These are phyloP conservation scores for Solanum medicagineum DNA, from an alignment of 257 asterid species.

Conservation along the genomic window DNA sequence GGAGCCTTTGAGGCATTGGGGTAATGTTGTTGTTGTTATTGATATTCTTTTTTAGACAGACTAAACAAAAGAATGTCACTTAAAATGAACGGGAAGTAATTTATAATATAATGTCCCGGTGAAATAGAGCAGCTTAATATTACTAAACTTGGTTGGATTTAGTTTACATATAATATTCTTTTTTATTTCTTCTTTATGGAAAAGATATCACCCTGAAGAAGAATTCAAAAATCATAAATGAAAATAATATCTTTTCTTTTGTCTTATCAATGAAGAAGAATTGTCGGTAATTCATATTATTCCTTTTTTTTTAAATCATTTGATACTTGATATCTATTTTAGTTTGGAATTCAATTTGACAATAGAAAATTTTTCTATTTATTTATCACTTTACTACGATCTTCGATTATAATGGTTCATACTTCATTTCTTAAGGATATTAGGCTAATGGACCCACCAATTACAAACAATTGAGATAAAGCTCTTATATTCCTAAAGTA, in stretches of 20 bases:
- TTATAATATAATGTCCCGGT: not conserved
- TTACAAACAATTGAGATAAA: not conserved
- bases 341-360: too few species aligned
- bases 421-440: not conserved
- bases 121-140: not conserved
- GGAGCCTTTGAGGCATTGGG: too few species aligned
- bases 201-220: too few species aligned
- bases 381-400: not conserved
- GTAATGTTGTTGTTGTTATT: too few species aligned
- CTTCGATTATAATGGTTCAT: not conserved
- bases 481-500: not conserved
- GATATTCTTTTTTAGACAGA: too few species aligned
- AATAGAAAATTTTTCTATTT: not conserved
- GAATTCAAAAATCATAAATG: not conserved
- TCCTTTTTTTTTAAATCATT: not conserved
- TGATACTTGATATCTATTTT: too few species aligned
- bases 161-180: too few species aligned
- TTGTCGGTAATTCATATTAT: not conserved
- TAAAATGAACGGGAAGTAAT: too few species aligned
- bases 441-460: not conserved
- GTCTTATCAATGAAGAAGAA: not conserved
- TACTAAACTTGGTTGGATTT: not conserved
- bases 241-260: not conserved
- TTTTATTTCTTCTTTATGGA: not conserved
- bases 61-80: too few species aligned